Base-by-base conservation (phyloP, 257 asterid genomes). In the Jacaranda mimosifolia region DNA sequence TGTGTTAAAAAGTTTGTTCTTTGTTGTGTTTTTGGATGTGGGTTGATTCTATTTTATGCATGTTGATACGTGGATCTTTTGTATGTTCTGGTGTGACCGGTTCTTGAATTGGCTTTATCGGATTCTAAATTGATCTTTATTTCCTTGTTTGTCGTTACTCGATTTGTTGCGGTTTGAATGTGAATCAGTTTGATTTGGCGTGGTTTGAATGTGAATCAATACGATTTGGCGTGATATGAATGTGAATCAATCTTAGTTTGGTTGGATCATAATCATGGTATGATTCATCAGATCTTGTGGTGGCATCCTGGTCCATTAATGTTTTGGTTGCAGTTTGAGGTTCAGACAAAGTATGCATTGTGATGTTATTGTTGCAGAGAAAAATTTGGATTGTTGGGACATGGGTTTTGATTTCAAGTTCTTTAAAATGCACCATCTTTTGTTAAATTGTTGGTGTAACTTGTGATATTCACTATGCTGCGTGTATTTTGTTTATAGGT, bases 11-110 rank as follows among this genome's bases (percentile, higher is more conserved):
- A 56, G 13, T 12, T 38, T 73, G 12, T 15, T 40, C 17, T 19
- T 43, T 45, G 62, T 15, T 43, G 40, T 3, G 5, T 43, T 64
- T 56, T 26, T 18, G 52, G 43, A 1, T 36, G 5, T 60, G 74
- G 71, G 79, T 74, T 18, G 74, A 63, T 75, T 66, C 35, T 19
- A 14, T 21, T 69, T 64, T 26, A 36, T 38, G 70, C 66, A 32
- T 83, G 63, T 79, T 38, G 9, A 32, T 68, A 1, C 48, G 77
- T 40, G 76, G 71, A 81, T 64, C 84, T 75, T 12, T 13, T 63
- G 40, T 14, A 58, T 52, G 46, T 78, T 58, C n/a, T 49, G 32
- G 26, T 60, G 15, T 15, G 49, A 78, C 36, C 38, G n/a, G 48
- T 72, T 26, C 35, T 21, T 53, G 68, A 71, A 39, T 36, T 19